Conservation (phyloP, 768 basidiomycete genomes). For the Dictyophora rubrovolvata region DNA sequence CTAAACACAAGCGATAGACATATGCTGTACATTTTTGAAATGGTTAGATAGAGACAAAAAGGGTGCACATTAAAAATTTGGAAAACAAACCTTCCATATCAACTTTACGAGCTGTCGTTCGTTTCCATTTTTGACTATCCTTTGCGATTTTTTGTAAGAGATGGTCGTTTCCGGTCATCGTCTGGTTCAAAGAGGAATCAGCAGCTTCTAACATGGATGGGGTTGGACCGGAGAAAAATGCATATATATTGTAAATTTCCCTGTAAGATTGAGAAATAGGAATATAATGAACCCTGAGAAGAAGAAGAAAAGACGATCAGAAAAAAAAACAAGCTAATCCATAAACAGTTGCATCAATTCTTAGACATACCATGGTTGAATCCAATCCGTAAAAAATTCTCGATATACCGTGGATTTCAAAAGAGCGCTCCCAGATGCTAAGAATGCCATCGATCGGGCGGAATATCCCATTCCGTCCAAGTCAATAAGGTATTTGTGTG, state of each 20-base stretch:
- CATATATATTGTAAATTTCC: slow-evolving; percentile 89
- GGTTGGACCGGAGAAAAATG: slow-evolving; percentile 86
- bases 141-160: slow-evolving; percentile 73
- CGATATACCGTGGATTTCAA: slow-evolving; percentile 86
- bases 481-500: slow-evolving; percentile 87
- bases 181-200: slow-evolving; percentile 36
- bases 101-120: slow-evolving; percentile 64
- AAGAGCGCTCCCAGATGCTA: slow-evolving; percentile 82
- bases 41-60: not conserved
- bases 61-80: not conserved
- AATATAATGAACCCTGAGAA: slow-evolving; percentile 82
- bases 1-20: slow-evolving; percentile 77
- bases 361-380: slow-evolving; percentile 68
- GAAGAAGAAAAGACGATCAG: not conserved
- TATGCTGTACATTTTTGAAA: slow-evolving; percentile 44
- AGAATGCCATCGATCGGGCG: slow-evolving; percentile 74
- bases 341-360: not conserved
- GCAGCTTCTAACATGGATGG: slow-evolving; percentile 42
- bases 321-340: slow-evolving; percentile 16
- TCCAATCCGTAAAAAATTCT: slow-evolving; percentile 87
- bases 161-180: slow-evolving; percentile 52
- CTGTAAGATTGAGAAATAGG: slow-evolving; percentile 78
- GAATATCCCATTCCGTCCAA: slow-evolving; percentile 95
- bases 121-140: slow-evolving; percentile 91
- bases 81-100: slow-evolving; percentile 82